These are phyloP conservation scores for Pseudogymnoascus sp. DNA, from an alignment of 2,329 filamentous ascomycete species.

Conservation along the genomic window DNA sequence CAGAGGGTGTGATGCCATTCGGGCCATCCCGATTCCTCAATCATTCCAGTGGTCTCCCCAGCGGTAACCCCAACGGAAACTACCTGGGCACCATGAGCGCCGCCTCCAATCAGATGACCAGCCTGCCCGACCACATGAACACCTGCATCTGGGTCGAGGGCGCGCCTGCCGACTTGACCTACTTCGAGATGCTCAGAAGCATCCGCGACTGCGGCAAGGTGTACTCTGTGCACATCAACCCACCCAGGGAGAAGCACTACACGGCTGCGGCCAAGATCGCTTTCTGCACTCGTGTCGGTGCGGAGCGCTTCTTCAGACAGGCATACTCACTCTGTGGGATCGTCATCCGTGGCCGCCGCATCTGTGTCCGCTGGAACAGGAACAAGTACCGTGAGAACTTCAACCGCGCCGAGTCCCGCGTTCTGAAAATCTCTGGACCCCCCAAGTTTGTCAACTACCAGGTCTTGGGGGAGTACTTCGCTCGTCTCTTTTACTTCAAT, in stretches of 20 bases:
- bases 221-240: constrained; percentile 14
- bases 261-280: constrained; percentile 18
- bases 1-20: not conserved
- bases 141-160: constrained; percentile 19
- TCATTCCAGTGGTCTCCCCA: not conserved
- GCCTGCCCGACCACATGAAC: constrained; percentile 16
- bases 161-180: constrained; percentile 12
- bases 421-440: constrained; percentile 13
- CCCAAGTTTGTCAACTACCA: not conserved
- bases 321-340: constrained; percentile 5
- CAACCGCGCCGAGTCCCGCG: constrained; percentile 12
- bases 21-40: not conserved
- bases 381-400: constrained; percentile 10
- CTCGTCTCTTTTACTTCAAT: constrained; percentile 13
- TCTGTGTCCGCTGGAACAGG: constrained; percentile 13
- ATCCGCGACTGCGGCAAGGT: constrained; percentile 18
- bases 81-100: constrained; percentile 6
- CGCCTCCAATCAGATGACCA: not conserved
- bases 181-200: constrained; percentile 15
- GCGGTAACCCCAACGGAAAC: not conserved
- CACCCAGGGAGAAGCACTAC: constrained; percentile 9
- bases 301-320: not conserved
- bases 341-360: constrained; percentile 8
- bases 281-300: constrained; percentile 13
- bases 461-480: constrained; percentile 9